These are phyloP conservation scores for Aegilops umbellulata DNA, from an alignment of 176 grass and related monocot species.

Conservation along the genomic window DNA sequence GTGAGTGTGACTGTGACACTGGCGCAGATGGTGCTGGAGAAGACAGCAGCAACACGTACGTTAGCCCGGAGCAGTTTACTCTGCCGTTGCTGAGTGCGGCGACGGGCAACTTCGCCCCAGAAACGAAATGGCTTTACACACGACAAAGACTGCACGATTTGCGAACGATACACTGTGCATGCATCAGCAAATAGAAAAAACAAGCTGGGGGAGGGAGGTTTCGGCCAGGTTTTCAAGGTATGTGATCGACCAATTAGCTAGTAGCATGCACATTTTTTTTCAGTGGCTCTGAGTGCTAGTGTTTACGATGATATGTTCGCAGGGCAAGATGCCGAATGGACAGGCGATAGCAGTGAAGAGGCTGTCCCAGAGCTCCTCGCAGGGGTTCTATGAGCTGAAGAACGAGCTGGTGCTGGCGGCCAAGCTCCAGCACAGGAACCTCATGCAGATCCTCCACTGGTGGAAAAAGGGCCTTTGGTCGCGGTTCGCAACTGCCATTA, in stretches of 20 bases:
- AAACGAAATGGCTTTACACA: too few species aligned
- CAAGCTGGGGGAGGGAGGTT: constrained; percentile 20
- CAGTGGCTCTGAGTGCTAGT: background rate
- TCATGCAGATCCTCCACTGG: constrained; percentile 37
- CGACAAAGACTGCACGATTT: too few species aligned
- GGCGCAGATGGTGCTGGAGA: background rate
- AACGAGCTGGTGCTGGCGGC: constrained; percentile 50
- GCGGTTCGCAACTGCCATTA: too few species aligned
- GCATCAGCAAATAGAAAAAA: too few species aligned
- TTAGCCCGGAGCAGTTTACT: constrained; percentile 24
- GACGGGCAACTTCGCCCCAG: background rate
- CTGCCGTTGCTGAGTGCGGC: constrained; percentile 18
- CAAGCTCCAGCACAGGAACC: constrained; percentile 55
- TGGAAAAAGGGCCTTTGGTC: too few species aligned
- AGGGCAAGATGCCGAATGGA: constrained; percentile 36
- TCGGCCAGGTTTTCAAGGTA: constrained; percentile 20
- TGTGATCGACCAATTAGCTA: background rate
- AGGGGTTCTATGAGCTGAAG: constrained; percentile 33
- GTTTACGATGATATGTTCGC: background rate
- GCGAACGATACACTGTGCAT: too few species aligned
- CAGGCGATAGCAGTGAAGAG: constrained; percentile 23
- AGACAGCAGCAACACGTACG: background rate
- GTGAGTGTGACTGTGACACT: too few species aligned
- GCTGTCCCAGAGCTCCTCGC: constrained; percentile 19
- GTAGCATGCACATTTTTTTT: background rate